Evolutionary conservation across 768 basidiomycete genomes (phyloP).

Genomic region (Boletus eberwhitei): DNA sequence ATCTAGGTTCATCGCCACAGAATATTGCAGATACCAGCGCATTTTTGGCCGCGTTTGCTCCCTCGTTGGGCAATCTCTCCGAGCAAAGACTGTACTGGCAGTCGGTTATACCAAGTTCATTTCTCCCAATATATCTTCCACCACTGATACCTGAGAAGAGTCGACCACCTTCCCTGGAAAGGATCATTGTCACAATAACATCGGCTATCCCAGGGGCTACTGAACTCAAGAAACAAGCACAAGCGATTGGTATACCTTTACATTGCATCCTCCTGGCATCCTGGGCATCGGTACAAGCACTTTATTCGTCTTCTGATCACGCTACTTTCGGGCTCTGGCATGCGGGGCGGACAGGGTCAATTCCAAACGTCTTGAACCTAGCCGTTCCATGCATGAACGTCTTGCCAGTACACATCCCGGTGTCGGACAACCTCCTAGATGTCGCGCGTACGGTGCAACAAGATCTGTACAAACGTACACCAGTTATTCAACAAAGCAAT

Average conservation of each 20-base stretch:
- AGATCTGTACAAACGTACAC: slow-evolving; percentile 36
- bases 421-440: slow-evolving; percentile 19
- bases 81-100: slow-evolving; percentile 37
- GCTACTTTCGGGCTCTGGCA: slow-evolving; percentile 48
- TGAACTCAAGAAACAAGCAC: slow-evolving; percentile 45
- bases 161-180: background rate
- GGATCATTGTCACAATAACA: slow-evolving; percentile 30
- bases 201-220: slow-evolving; percentile 42
- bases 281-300: slow-evolving; percentile 41
- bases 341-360: slow-evolving; percentile 38
- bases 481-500: slow-evolving; percentile 41
- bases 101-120: slow-evolving; percentile 28
- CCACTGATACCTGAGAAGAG: background rate
- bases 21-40: slow-evolving; percentile 24
- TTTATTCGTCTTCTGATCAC: slow-evolving; percentile 22
- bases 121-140: slow-evolving; percentile 29
- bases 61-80: slow-evolving; percentile 16
- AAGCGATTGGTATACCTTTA: slow-evolving; percentile 33
- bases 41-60: slow-evolving; percentile 29
- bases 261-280: slow-evolving; percentile 41
- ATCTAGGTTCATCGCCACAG: slow-evolving; percentile 24
- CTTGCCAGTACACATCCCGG: slow-evolving; percentile 36
- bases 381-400: slow-evolving; percentile 46
- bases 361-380: slow-evolving; percentile 36
- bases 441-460: slow-evolving; percentile 33